These are phyloP conservation scores for Urochloa ruziziensis DNA, from an alignment of 176 grass and related monocot species.

Conservation along the genomic window DNA sequence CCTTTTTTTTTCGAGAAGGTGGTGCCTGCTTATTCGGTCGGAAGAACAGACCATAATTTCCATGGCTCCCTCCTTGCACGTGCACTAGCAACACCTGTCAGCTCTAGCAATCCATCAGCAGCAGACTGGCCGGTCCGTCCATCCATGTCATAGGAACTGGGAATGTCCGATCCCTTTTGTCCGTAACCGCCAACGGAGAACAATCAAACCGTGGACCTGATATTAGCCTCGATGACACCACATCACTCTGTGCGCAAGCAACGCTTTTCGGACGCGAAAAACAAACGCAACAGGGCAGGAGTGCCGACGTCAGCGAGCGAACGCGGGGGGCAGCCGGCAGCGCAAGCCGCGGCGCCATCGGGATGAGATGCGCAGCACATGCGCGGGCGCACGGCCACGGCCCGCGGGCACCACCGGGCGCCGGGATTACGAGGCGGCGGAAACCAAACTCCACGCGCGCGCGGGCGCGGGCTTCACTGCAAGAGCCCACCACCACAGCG, in stretches of 20 bases:
- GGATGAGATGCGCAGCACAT: too few species aligned
- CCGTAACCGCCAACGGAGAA: constrained; percentile 11
- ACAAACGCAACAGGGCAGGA: not conserved
- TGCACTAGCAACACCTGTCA: not conserved
- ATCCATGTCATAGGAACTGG: not conserved
- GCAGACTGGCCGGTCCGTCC: too few species aligned
- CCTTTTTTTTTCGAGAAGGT: too few species aligned
- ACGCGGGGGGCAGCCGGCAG: not conserved
- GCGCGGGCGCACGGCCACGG: not conserved
- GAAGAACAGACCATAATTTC: too few species aligned
- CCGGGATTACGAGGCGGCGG: not conserved
- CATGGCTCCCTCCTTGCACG: not conserved
- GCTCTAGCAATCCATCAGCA: not conserved
- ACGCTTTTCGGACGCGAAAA: not conserved
- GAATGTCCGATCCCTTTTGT: not conserved
- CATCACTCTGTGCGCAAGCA: not conserved
- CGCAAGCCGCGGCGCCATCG: not conserved
- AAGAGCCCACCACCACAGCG: not conserved
- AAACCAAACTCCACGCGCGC: not conserved
- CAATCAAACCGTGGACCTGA: not conserved
- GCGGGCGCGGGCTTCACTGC: too few species aligned
- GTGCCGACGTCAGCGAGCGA: not conserved
- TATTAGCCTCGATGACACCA: not conserved
- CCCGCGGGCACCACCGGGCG: not conserved
- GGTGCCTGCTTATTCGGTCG: too few species aligned